These are phyloP conservation scores for Triticum dicoccoides DNA, from an alignment of 176 grass and related monocot genomes.

Conservation along the genomic window DNA sequence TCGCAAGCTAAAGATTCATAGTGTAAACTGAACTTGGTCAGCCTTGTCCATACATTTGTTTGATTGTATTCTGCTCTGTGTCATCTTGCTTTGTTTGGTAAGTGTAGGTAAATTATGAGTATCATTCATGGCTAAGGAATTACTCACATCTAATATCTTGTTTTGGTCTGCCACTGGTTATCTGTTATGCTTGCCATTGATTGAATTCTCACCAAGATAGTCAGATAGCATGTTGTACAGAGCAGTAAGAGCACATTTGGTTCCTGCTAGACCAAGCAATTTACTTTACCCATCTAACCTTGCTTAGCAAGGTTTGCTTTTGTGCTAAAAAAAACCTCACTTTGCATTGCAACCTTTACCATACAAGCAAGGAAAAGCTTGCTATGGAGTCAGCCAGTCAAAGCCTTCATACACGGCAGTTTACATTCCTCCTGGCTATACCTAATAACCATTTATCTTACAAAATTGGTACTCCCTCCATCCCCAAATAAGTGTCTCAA, in stretches of 20 bases:
- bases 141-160: constrained; percentile 3
- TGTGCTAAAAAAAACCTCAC: neutral
- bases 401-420: neutral
- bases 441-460: neutral
- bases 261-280: neutral
- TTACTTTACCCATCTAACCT: neutral
- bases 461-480: neutral
- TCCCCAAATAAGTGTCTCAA: too few species aligned
- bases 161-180: neutral
- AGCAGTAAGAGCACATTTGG: neutral
- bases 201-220: neutral
- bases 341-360: neutral
- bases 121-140: neutral
- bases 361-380: neutral
- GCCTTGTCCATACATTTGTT: neutral
- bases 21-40: neutral
- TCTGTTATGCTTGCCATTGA: neutral
- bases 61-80: constrained; percentile 13
- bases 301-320: neutral
- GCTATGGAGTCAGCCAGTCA: neutral
- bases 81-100: constrained; percentile 5
- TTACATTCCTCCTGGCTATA: neutral
- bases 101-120: neutral
- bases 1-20: neutral
- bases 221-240: neutral